These are phyloP conservation scores for Aspergillus sclerotioniger DNA, from an alignment of 495 filamentous ascomycete species.

Conservation along the genomic window DNA sequence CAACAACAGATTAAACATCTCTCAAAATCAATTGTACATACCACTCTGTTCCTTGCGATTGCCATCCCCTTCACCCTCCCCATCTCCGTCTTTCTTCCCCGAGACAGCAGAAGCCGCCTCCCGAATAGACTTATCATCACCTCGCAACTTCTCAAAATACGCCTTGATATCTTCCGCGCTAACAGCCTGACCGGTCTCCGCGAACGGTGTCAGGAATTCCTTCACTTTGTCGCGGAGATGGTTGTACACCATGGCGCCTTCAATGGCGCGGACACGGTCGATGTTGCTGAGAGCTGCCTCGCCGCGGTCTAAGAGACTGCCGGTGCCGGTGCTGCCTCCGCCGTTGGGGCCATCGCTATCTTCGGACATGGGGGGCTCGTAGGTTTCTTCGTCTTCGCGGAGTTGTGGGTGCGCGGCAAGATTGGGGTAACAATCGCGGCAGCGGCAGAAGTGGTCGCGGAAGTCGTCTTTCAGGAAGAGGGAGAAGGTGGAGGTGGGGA, in stretches of 20 bases:
- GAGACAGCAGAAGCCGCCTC: slow-evolving; percentile 42
- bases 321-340: slow-evolving; percentile 57
- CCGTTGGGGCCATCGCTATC: slow-evolving; percentile 40
- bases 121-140: slow-evolving; percentile 66
- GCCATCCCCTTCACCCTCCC: slow-evolving; percentile 7
- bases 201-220: slow-evolving; percentile 87
- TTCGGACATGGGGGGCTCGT: slow-evolving; percentile 81
- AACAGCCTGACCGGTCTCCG: slow-evolving; percentile 80
- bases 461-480: slow-evolving; percentile 77
- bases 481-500: slow-evolving; percentile 59
- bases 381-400: slow-evolving; percentile 88
- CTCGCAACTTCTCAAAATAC: slow-evolving; percentile 90
- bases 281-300: slow-evolving; percentile 87
- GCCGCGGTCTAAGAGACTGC: slow-evolving; percentile 81
- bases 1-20: neutral
- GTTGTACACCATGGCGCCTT: slow-evolving; percentile 97
- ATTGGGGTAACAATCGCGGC: slow-evolving; percentile 70
- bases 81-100: slow-evolving; percentile 19
- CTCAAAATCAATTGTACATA: slow-evolving; percentile 16
- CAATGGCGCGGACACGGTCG: slow-evolving; percentile 88
- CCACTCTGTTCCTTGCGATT: slow-evolving; percentile 40
- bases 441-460: slow-evolving; percentile 75
- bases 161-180: slow-evolving; percentile 92
- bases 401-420: slow-evolving; percentile 71
- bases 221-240: slow-evolving; percentile 91